phyloP scores from a whole-genome alignment of 2,329 filamentous ascomycete genomes.

The Teratosphaeria destructans region DNA sequence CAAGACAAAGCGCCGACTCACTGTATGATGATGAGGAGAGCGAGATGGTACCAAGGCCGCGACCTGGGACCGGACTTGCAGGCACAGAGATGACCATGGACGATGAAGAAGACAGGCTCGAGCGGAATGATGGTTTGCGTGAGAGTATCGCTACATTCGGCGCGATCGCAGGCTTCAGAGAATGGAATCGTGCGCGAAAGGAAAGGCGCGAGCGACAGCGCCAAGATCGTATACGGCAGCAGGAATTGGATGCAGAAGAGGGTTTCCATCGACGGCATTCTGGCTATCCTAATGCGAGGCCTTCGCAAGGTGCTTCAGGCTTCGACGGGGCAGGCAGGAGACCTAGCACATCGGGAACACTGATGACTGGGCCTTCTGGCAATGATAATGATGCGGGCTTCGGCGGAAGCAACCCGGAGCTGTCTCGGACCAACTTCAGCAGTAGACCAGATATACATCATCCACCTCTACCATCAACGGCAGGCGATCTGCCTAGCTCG shows the following conservation, averaged over 20 bases:
- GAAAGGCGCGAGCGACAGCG: constrained; percentile 51
- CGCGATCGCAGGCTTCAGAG: constrained; percentile 24
- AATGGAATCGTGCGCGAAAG: constrained; percentile 40
- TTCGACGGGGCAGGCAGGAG: constrained; percentile 9
- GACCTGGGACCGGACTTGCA: not conserved
- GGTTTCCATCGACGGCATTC: constrained; percentile 24
- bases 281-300: constrained; percentile 15
- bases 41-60: not conserved
- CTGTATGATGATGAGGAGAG: constrained; percentile 27
- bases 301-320: not conserved
- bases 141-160: constrained; percentile 39
- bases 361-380: constrained; percentile 19
- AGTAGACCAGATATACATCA: constrained; percentile 16
- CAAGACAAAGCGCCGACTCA: constrained; percentile 25
- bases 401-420: constrained; percentile 34
- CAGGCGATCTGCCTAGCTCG: constrained; percentile 14
- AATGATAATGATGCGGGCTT: constrained; percentile 27
- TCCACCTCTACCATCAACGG: constrained; percentile 25
- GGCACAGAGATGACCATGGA: not conserved
- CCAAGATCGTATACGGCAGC: constrained; percentile 43
- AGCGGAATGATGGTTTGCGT: constrained; percentile 26
- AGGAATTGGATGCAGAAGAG: constrained; percentile 34
- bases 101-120: constrained; percentile 6
- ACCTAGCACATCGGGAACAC: constrained; percentile 20
- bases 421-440: constrained; percentile 28